Conservation (phyloP, 163 green algal genomes). For the Chlamydomonas reinhardtii region DNA sequence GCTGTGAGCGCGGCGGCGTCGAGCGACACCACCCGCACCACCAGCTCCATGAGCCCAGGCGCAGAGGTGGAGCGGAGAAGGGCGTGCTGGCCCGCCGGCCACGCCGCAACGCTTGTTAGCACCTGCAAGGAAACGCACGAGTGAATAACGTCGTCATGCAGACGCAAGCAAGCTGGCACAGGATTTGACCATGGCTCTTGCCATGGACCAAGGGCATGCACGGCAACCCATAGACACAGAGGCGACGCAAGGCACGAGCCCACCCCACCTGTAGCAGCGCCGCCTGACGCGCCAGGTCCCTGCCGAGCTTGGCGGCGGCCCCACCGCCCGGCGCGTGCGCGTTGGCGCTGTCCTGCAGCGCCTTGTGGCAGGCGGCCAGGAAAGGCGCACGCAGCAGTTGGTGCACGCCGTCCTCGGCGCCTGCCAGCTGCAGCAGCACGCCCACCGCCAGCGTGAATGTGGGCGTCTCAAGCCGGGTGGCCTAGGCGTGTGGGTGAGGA, state of each 20-base stretch:
- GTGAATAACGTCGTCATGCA: no score
- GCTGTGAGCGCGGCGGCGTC: not conserved
- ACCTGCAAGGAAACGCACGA: no score
- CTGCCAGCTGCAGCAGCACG: constrained; percentile 18
- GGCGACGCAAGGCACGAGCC: no score
- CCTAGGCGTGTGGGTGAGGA: not conserved
- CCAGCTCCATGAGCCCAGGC: constrained; percentile 61
- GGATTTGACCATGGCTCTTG: no score
- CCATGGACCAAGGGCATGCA: no score
- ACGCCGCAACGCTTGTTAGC: constrained; percentile 54
- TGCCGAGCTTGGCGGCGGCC: not conserved
- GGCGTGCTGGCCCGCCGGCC: constrained; percentile 56
- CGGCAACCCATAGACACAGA: no score
- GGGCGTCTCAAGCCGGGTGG: constrained; percentile 21
- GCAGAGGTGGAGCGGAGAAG: constrained; percentile 52
- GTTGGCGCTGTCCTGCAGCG: constrained; percentile 34
- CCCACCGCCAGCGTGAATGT: constrained; percentile 25
- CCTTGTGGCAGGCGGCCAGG: not conserved
- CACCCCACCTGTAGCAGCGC: constrained; percentile 17
- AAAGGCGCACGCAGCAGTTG: constrained; percentile 23
- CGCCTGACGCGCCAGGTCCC: constrained; percentile 14
- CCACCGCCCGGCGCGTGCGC: not conserved
- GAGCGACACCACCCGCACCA: constrained; percentile 14
- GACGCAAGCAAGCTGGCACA: no score
- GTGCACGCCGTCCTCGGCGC: constrained; percentile 21